Evolutionary conservation across 1,284 basidiomycete genomes (phyloP).

Genomic region (Cutaneotrichosporon daszewskae): DNA sequence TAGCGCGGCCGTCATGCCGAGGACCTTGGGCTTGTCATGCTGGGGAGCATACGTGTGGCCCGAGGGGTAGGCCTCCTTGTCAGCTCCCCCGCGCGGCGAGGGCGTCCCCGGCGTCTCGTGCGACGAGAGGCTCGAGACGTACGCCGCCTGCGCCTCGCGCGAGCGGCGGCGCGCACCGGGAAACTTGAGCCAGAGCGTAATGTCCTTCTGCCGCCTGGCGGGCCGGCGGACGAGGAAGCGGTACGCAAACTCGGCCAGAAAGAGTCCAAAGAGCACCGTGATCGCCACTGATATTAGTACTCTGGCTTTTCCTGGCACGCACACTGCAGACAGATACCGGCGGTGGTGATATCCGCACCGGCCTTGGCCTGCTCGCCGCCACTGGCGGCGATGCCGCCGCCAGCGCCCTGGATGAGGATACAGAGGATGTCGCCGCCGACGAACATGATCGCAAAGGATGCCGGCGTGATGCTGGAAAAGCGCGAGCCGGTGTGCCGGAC

Average conservation of each 20-base stretch:
- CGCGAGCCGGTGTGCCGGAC: constrained; percentile 5
- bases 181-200: constrained; percentile 14
- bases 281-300: constrained; percentile 19
- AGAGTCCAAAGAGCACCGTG: constrained; percentile 33
- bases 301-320: not conserved
- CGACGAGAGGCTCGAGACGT: too few relatives aligned
- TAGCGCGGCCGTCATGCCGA: constrained; percentile 3
- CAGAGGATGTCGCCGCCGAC: constrained; percentile 35
- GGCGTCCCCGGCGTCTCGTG: too few relatives aligned
- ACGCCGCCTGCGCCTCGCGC: too few relatives aligned
- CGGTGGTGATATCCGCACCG: constrained; percentile 38
- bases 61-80: not conserved
- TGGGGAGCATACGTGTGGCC: too few relatives aligned
- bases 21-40: too few relatives aligned
- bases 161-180: too few relatives aligned
- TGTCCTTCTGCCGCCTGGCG: constrained; percentile 14
- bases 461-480: constrained; percentile 25
- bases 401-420: constrained; percentile 40
- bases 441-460: constrained; percentile 33
- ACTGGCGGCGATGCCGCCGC: constrained; percentile 35
- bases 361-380: constrained; percentile 20
- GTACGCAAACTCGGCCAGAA: constrained; percentile 30
- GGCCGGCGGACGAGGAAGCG: constrained; percentile 23
- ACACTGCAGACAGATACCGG: constrained; percentile 25
- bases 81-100: too few relatives aligned